Conservation (phyloP, 495 filamentous ascomycete species). For the Podospora tetraspora region DNA sequence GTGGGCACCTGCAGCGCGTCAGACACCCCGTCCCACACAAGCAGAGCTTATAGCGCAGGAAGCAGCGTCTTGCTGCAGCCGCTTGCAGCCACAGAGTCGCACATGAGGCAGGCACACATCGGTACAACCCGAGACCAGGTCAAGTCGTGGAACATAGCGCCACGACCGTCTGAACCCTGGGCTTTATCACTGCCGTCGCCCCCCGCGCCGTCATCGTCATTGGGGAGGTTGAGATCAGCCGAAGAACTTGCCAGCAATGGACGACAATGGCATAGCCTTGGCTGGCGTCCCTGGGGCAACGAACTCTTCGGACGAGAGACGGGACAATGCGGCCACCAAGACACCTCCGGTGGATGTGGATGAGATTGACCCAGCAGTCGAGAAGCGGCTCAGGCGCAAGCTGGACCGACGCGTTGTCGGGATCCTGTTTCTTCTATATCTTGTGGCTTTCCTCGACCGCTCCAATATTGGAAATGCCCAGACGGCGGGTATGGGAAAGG, state of each 20-base stretch:
- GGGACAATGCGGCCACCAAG: neutral
- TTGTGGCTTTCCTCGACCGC: conserved; percentile 62
- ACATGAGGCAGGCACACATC: neutral
- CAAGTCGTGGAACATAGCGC: neutral
- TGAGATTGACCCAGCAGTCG: conserved; percentile 47
- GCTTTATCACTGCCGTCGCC: neutral
- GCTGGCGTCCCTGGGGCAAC: neutral
- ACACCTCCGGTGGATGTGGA: neutral
- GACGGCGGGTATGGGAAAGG: conserved; percentile 45
- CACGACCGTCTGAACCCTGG: neutral
- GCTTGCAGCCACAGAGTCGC: neutral
- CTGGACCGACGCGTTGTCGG: conserved; percentile 51
- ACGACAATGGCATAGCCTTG: neutral
- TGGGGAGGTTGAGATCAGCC: no score
- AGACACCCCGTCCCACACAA: neutral
- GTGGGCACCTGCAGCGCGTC: neutral
- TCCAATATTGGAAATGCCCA: conserved; percentile 67
- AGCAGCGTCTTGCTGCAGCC: neutral
- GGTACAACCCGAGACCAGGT: neutral
- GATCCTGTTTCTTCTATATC: conserved; percentile 51
- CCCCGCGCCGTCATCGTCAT: neutral
- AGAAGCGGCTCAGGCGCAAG: conserved; percentile 55
- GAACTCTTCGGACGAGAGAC: neutral
- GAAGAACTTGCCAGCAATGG: neutral
- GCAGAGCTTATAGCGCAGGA: neutral